These are phyloP conservation scores for Talaromyces atroroseus DNA, from an alignment of 2,329 filamentous ascomycete species.

Conservation along the genomic window DNA sequence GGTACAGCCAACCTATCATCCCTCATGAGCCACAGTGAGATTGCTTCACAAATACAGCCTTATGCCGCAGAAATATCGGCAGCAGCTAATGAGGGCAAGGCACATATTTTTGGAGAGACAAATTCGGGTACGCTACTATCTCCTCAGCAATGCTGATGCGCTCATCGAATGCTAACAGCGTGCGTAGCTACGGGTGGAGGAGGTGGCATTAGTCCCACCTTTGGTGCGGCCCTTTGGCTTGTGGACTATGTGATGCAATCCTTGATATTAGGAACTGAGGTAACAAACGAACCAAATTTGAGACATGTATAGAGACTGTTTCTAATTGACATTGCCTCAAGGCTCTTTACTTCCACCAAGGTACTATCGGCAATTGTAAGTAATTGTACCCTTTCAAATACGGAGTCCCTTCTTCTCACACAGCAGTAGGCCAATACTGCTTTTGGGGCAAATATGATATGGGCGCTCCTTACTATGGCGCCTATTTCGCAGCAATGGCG, in stretches of 20 bases:
- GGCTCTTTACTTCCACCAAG: conserved; percentile 45
- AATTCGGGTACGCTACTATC: conserved; percentile 40
- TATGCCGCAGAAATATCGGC: conserved; percentile 41
- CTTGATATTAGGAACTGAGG: conserved; percentile 28
- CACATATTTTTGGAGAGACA: conserved; percentile 47
- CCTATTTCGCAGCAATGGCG: conserved; percentile 44
- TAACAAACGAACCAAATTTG: conserved; percentile 1
- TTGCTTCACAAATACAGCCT: conserved; percentile 34
- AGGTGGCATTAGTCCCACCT: conserved; percentile 41
- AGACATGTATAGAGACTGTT: too few species aligned
- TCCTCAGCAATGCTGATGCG: neutral
- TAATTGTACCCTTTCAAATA: neutral
- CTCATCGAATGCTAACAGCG: neutral
- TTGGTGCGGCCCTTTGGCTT: conserved; percentile 49
- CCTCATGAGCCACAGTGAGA: conserved; percentile 44
- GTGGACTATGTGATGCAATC: conserved; percentile 42
- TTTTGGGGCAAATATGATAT: conserved; percentile 47
- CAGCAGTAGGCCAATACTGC: conserved; percentile 37
- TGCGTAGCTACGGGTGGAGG: conserved; percentile 32
- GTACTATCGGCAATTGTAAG: conserved; percentile 49
- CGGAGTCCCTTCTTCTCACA: neutral
- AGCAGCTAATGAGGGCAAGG: conserved; percentile 35
- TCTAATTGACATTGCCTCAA: neutral
- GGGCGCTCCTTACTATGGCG: conserved; percentile 50
- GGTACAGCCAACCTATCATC: conserved; percentile 35